These are phyloP conservation scores for Detonula confervacea DNA, from an alignment of 352 stramenopile species.

Conservation along the genomic window DNA sequence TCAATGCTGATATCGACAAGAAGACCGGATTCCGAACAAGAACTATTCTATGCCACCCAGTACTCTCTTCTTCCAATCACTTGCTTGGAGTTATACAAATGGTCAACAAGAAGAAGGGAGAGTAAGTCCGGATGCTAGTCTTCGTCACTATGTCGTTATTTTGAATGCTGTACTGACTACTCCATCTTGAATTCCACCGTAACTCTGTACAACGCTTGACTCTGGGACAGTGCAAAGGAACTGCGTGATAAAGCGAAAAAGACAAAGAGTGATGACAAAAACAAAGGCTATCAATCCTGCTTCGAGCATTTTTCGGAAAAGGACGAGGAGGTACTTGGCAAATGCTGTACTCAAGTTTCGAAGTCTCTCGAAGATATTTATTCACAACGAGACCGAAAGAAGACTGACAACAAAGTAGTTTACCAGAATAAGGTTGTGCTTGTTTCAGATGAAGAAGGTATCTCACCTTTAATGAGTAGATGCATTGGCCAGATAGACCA, in stretches of 20 bases:
- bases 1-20: slow-evolving; percentile 91
- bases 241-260: slow-evolving; percentile 47
- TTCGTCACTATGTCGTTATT: background rate
- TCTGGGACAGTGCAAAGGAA: slow-evolving; percentile 21
- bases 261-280: slow-evolving; percentile 31
- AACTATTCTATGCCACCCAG: slow-evolving; percentile 91
- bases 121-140: no score
- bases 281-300: slow-evolving; percentile 46
- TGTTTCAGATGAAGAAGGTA: slow-evolving; percentile 14
- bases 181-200: no score
- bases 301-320: slow-evolving; percentile 50
- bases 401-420: slow-evolving; percentile 16
- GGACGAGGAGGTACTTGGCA: slow-evolving; percentile 57
- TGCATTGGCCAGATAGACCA: background rate
- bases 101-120: slow-evolving; percentile 86
- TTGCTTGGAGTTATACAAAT: slow-evolving; percentile 92
- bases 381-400: slow-evolving; percentile 7
- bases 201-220: background rate
- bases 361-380: slow-evolving; percentile 47
- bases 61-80: slow-evolving; percentile 60
- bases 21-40: slow-evolving; percentile 91
- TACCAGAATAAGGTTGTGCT: slow-evolving; percentile 1
- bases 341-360: slow-evolving; percentile 42
- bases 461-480: background rate
- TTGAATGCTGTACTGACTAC: no score